Conservation (phyloP, 306 rosid species). For the Adenanthera pavonina region DNA sequence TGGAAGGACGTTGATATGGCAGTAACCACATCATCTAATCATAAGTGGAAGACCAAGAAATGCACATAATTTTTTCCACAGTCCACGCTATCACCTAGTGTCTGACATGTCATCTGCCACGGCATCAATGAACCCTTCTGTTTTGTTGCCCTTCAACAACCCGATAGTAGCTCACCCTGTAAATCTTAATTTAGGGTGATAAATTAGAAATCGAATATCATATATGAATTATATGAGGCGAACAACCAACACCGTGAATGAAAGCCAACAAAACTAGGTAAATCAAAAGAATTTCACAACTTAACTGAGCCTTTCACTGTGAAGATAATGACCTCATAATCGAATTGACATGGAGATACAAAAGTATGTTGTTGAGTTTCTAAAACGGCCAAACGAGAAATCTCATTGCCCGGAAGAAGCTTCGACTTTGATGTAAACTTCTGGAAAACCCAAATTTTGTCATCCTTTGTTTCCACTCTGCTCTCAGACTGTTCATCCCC, state of each 20-base stretch:
- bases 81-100: no score
- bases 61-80: no score
- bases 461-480: slow-evolving; percentile 51
- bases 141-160: slow-evolving; percentile 50
- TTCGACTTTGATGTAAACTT: slow-evolving; percentile 44
- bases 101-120: no score
- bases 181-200: background rate
- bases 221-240: background rate
- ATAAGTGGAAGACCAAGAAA: no score
- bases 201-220: background rate
- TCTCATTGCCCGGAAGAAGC: slow-evolving; percentile 62
- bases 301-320: slow-evolving; percentile 45
- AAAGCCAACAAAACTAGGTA: background rate
- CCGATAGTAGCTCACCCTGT: slow-evolving; percentile 63
- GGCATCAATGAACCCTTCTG: slow-evolving; percentile 41
- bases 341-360: slow-evolving; percentile 58
- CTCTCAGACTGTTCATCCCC: slow-evolving; percentile 48
- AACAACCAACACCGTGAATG: background rate
- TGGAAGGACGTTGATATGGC: no score
- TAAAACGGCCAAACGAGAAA: slow-evolving; percentile 53
- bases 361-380: slow-evolving; percentile 57
- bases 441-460: slow-evolving; percentile 46
- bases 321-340: slow-evolving; percentile 60
- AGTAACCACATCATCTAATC: no score
- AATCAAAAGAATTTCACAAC: background rate